Percentiles rank a stretch among this genome's conserved stretches.
phyloP scores from a whole-genome alignment of 2,329 filamentous ascomycete species.

The Volutella citrinella region DNA sequence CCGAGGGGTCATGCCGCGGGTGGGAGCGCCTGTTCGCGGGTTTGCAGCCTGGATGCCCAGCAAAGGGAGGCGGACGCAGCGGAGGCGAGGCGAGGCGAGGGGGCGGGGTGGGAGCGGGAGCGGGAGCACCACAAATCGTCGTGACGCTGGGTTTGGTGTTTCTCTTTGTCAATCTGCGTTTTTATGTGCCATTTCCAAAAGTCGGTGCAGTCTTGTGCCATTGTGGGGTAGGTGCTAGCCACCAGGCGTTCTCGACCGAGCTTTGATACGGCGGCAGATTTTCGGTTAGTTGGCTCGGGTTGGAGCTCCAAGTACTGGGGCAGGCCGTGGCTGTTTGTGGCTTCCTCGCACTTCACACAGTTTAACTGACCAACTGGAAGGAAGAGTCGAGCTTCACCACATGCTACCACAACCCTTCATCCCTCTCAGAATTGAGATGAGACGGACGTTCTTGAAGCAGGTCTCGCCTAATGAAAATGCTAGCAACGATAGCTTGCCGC shows the following conservation, averaged over 20 bases:
- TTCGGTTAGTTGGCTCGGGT: constrained; percentile 21
- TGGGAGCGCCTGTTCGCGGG: too few species aligned
- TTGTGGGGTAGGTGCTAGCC: constrained; percentile 31
- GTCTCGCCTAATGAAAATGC: too few species aligned
- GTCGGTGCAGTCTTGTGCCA: constrained; percentile 38
- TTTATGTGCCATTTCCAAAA: constrained; percentile 39
- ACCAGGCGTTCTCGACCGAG: too few species aligned
- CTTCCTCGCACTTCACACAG: too few species aligned
- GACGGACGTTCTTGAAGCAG: too few species aligned
- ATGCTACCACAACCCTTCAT: too few species aligned
- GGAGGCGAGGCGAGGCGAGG: constrained; percentile 13
- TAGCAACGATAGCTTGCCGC: too few species aligned
- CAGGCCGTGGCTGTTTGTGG: too few species aligned
- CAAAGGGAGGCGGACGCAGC: constrained; percentile 10
- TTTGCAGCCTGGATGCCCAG: constrained; percentile 20
- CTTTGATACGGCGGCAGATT: constrained; percentile 26
- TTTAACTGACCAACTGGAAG: too few species aligned
- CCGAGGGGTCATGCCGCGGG: constrained; percentile 39
- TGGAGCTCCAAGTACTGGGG: too few species aligned
- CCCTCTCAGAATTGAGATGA: too few species aligned
- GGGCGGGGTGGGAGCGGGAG: constrained; percentile 9
- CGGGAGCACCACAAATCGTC: constrained; percentile 8
- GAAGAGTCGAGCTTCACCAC: too few species aligned
- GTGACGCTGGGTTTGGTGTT: constrained; percentile 16
- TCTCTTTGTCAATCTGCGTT: constrained; percentile 33